A percentile compares a stretch with the other conserved stretches of the same genome.
These are phyloP conservation scores for Jimgerdemannia flammicorona DNA, from an alignment of 192 early-diverging fungal species.

Conservation along the genomic window DNA sequence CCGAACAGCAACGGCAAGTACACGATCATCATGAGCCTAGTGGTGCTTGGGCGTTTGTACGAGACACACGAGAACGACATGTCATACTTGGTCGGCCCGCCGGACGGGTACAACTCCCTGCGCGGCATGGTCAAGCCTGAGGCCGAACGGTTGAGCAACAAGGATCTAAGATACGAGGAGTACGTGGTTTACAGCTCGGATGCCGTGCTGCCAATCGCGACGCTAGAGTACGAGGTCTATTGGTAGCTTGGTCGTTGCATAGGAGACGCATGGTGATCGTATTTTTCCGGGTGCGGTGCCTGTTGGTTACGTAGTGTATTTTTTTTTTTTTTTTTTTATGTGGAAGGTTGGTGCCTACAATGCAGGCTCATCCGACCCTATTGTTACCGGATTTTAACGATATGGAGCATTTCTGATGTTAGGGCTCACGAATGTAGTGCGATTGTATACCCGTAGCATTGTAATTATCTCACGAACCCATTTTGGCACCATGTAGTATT, in stretches of 20 bases:
- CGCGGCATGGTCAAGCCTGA: neutral
- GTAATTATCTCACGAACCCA: no score
- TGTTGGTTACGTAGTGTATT: no score
- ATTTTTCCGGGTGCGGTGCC: no score
- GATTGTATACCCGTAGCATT: no score
- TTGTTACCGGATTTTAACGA: no score
- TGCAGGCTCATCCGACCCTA: no score
- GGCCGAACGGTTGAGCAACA: neutral
- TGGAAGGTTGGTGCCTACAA: no score
- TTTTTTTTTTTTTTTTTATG: no score
- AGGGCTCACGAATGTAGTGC: no score
- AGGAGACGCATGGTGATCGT: no score
- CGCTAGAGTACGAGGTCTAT: neutral
- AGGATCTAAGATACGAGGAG: neutral
- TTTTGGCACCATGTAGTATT: no score
- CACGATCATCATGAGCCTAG: neutral
- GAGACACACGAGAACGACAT: neutral
- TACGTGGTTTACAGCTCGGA: neutral
- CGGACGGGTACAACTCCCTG: neutral
- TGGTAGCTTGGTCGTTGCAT: neutral
- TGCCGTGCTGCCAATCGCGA: neutral
- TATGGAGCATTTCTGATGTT: no score
- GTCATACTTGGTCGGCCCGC: neutral
- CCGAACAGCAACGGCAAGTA: neutral
- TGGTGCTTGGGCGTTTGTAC: neutral